Conservation (phyloP, 2,329 filamentous ascomycete genomes). For the Parasarocladium wereldwijsianum region DNA sequence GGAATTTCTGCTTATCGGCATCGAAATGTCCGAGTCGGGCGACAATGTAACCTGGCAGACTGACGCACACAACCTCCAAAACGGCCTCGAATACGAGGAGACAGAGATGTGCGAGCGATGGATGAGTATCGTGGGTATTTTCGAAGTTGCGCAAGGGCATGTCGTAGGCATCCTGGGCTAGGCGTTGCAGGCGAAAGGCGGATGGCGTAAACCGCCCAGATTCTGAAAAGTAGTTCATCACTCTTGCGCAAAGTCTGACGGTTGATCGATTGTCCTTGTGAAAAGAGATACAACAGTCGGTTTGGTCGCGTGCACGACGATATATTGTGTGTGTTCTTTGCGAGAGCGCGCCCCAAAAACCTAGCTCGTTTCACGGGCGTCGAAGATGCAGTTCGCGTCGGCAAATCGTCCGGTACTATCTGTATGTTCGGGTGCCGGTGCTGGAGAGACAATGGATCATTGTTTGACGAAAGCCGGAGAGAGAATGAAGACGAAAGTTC, state of each 20-base stretch:
- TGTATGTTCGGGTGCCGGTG: no score
- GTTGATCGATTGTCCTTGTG: neutral
- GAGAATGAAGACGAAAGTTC: no score
- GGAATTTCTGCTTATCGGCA: slow-evolving; percentile 88
- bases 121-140: slow-evolving; percentile 38
- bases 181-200: slow-evolving; percentile 26
- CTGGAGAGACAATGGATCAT: no score
- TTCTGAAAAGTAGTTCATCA: slow-evolving; percentile 20
- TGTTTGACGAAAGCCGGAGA: no score
- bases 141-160: slow-evolving; percentile 25
- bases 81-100: slow-evolving; percentile 90
- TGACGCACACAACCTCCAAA: slow-evolving; percentile 88
- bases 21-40: slow-evolving; percentile 86
- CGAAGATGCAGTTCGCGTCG: no score
- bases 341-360: no score
- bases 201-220: slow-evolving; percentile 24
- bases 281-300: neutral
- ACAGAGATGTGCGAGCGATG: slow-evolving; percentile 52
- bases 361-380: no score
- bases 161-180: slow-evolving; percentile 24
- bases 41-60: slow-evolving; percentile 83
- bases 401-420: no score
- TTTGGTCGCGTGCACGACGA: no score
- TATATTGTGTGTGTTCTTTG: no score
- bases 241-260: slow-evolving; percentile 4